These are phyloP conservation scores for Phytophthora melonis DNA, from an alignment of 352 stramenopile genomes.

Conservation along the genomic window DNA sequence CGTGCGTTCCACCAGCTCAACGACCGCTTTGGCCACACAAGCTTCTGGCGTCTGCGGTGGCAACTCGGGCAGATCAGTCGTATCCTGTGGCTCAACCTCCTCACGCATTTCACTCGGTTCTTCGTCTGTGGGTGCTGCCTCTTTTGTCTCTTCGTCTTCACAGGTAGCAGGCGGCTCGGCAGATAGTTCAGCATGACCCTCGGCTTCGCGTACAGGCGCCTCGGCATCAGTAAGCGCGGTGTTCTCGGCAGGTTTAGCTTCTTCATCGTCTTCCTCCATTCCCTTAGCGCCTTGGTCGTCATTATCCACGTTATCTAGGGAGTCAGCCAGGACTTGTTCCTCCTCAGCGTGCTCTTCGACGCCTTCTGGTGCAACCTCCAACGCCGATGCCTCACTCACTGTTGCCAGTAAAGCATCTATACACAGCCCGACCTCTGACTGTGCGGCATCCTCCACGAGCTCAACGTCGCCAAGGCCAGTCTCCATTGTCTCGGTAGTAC, in stretches of 20 bases:
- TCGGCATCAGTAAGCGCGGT: neutral
- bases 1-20: slow-evolving; percentile 17
- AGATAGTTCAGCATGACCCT: neutral
- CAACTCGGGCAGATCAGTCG: neutral
- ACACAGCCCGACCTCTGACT: neutral
- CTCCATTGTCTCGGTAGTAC: neutral
- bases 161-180: neutral
- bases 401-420: neutral
- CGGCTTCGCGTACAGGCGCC: neutral
- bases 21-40: slow-evolving; percentile 16
- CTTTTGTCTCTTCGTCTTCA: neutral
- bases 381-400: neutral
- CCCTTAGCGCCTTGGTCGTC: neutral
- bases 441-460: neutral
- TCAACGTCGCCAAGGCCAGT: neutral
- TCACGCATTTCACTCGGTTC: neutral
- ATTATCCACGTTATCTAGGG: neutral
- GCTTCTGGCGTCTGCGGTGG: slow-evolving; percentile 1
- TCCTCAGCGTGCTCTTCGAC: neutral
- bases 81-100: neutral
- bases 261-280: neutral
- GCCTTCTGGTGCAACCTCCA: neutral
- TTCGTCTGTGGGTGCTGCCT: neutral
- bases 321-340: neutral
- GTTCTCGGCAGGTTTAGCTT: neutral